phyloP scores from a whole-genome alignment of 805 yeast genomes.

The Ogataea saltuana region DNA sequence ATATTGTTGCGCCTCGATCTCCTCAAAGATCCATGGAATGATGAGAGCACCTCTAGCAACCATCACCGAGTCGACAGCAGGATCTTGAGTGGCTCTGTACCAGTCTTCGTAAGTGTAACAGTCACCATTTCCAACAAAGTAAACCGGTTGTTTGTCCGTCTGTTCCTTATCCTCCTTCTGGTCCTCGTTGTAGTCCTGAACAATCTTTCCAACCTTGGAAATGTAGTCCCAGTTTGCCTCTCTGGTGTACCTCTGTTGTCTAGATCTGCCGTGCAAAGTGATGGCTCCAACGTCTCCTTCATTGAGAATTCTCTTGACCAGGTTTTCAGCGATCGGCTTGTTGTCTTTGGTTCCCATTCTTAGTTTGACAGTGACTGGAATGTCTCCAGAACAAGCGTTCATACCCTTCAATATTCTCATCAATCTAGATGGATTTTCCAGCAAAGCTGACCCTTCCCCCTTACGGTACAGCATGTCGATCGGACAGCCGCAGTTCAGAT shows the following conservation, averaged over 20 bases:
- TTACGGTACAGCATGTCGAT: conserved; percentile 90
- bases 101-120: conserved; percentile 85
- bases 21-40: conserved; percentile 99
- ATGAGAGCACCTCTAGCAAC: conserved; percentile 97
- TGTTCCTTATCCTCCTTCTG: conserved; percentile 61
- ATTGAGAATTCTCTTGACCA: conserved; percentile 68
- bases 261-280: conserved; percentile 93
- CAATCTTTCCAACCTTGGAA: conserved; percentile 65
- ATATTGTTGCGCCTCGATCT: conserved; percentile 84
- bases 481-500: conserved; percentile 96
- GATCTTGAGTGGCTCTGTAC: conserved; percentile 65
- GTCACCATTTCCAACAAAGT: conserved; percentile 95
- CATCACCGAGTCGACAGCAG: conserved; percentile 90
- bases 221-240: conserved; percentile 94
- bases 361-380: conserved; percentile 89
- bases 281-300: conserved; percentile 88
- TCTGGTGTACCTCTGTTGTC: conserved; percentile 91
- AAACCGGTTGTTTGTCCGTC: conserved; percentile 61
- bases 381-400: conserved; percentile 85
- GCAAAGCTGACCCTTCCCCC: conserved; percentile 93
- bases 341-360: conserved; percentile 88
- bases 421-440: conserved; percentile 85
- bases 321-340: conserved; percentile 81
- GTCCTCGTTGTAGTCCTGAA: conserved; percentile 57
- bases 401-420: conserved; percentile 79